Evolutionary conservation across 2,329 filamentous ascomycete genomes (phyloP).

Genomic region (Pseudogymnoascus sp.): DNA sequence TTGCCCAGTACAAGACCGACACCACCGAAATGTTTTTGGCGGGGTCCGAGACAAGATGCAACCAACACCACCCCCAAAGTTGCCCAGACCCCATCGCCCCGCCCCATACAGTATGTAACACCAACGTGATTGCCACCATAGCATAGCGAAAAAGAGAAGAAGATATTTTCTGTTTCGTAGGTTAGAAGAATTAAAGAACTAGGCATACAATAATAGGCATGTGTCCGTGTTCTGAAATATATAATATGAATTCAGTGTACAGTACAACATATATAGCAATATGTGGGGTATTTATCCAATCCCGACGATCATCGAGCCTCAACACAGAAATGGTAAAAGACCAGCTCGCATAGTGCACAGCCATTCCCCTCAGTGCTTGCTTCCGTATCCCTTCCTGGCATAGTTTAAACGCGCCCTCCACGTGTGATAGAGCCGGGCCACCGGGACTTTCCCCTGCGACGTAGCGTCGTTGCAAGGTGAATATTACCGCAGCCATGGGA

Average conservation of each 20-base stretch:
- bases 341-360: background rate
- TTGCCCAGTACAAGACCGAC: background rate
- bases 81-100: background rate
- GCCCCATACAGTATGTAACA: background rate
- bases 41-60: background rate
- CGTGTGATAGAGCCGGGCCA: background rate
- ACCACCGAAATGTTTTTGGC: background rate
- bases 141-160: background rate
- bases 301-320: background rate
- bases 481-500: slow-evolving; percentile 2
- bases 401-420: background rate
- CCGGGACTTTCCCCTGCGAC: slow-evolving; percentile 2
- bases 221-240: background rate
- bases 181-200: background rate
- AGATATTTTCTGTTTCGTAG: background rate
- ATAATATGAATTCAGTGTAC: background rate
- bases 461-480: background rate
- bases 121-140: background rate
- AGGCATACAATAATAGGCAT: background rate
- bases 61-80: background rate
- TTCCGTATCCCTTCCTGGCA: background rate
- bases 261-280: slow-evolving; percentile 3
- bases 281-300: slow-evolving; percentile 4
- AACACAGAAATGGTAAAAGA: slow-evolving; percentile 1
- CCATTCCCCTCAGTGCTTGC: background rate